A percentile compares a stretch with the other conserved stretches of the same genome.
phyloP scores from a whole-genome alignment of 805 yeast genomes.

The Hanseniaspora lachancei region DNA sequence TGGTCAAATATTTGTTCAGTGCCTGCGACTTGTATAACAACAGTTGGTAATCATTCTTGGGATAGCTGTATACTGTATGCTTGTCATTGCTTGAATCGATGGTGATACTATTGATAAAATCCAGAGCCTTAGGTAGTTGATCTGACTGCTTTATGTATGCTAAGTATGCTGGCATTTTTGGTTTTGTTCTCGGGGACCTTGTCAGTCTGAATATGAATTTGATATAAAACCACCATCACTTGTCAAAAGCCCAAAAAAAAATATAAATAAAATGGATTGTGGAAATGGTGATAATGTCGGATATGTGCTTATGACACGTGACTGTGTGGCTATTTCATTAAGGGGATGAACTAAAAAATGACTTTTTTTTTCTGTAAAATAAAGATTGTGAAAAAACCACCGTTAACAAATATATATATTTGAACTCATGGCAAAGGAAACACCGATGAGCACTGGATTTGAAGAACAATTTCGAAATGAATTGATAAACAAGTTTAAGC shows the following conservation, averaged over 20 bases:
- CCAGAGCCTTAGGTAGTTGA: neutral
- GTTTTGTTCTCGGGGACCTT: too few species aligned
- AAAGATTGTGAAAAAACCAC: too few species aligned
- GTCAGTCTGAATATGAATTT: too few species aligned
- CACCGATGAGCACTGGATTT: neutral
- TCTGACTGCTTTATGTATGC: constrained; percentile 1
- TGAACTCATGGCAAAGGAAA: neutral
- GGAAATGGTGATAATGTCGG: neutral
- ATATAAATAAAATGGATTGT: neutral
- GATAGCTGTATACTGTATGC: neutral
- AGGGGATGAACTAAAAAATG: too few species aligned
- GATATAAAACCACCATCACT: too few species aligned
- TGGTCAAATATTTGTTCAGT: constrained; percentile 8
- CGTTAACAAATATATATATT: too few species aligned
- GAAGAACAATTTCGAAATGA: neutral
- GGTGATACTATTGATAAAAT: constrained; percentile 9
- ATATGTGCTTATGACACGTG: neutral
- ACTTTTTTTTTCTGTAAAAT: too few species aligned
- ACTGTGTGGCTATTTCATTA: too few species aligned
- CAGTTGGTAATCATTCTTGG: constrained; percentile 1
- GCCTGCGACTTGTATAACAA: constrained; percentile 7
- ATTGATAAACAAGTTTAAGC: constrained; percentile 5
- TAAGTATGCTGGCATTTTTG: neutral
- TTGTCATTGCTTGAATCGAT: neutral
- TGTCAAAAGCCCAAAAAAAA: neutral